phyloP scores from a whole-genome alignment of 306 rosid species.

The Citrullus amarus region DNA sequence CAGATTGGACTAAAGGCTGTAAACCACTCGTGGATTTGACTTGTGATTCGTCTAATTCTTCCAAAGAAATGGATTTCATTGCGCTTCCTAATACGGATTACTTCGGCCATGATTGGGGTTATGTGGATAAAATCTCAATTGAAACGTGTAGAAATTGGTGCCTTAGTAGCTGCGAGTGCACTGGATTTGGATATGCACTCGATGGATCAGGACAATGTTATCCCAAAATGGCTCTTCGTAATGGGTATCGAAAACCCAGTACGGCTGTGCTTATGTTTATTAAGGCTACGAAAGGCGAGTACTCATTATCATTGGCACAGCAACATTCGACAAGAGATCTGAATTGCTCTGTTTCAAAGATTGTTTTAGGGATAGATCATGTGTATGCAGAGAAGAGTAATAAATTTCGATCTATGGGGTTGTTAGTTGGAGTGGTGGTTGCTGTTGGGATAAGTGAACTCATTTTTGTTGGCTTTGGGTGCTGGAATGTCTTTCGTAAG shows the following conservation, averaged over 20 bases:
- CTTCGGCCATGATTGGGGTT: conserved; percentile 18
- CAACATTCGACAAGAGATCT: neutral
- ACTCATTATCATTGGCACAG: neutral
- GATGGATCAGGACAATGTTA: conserved; percentile 22
- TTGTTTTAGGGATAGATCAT: neutral
- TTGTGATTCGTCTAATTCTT: neutral
- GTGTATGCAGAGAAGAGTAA: conserved; percentile 6
- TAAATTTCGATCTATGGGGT: conserved; percentile 5
- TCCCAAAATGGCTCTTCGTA: conserved; percentile 15
- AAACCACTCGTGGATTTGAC: conserved; percentile 8
- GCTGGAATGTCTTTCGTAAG: conserved; percentile 20
- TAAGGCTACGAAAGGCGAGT: neutral
- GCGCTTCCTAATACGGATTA: conserved; percentile 17
- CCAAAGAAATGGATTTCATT: conserved; percentile 7
- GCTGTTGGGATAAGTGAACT: conserved; percentile 14
- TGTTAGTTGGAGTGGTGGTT: conserved; percentile 17
- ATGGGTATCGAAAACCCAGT: conserved; percentile 15
- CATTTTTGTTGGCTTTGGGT: conserved; percentile 16
- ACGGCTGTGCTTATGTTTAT: conserved; percentile 7
- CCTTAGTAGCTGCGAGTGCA: conserved; percentile 17
- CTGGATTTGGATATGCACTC: conserved; percentile 23
- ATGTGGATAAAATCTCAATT: neutral
- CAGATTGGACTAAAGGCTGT: conserved; percentile 31
- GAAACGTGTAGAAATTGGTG: conserved; percentile 16
- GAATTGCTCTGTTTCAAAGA: conserved; percentile 13